Base-by-base conservation (phyloP, 352 stramenopile species). In the Ochromonadaceae sp. region DNA sequence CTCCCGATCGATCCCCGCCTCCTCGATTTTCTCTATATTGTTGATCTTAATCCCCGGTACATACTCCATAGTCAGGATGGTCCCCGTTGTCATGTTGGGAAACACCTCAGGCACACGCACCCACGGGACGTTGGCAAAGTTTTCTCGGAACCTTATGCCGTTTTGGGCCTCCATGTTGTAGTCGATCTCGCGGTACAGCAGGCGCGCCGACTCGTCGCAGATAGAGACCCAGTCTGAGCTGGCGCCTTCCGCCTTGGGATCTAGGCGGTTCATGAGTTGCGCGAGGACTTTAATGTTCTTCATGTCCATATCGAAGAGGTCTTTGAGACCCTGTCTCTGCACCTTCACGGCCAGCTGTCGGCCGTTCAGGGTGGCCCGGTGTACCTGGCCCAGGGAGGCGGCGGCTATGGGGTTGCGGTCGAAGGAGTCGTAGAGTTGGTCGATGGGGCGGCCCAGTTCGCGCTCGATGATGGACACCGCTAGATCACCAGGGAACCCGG, bases 21-120 rank as follows among this genome's bases (percentile, higher is more conserved):
- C 71, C 30, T 82, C 77, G 47, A 98, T 82, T 40, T 76, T 70
- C 30, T 85, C 75, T 36, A 93, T 71, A 66, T 98, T 76, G 15
- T 87, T 96, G 68, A 98, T 85, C 75, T 98, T 97, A 36, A 95
- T 90, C 14, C 78, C 87, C 42, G 84, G 74, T 9, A 97, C 85
- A 70, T 92, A 98, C 75, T 98, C 90, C 91, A 98, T 97, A 14
- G 84, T 91, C 49, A 98, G 76, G 38, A 97, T 79, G 7, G 79
- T 72, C 41, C 81, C 79, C 30, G 87, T 88, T 60, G 87, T 93
- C 25, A 95, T 67, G 20, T 87, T 77, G 47, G 59, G 71, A 34
- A 67, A 65, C 25, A 52, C 49, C 41, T 72, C 52, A 31, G 82
- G 77, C 17, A 87, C 79, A 35, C 78, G 69, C 0, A 88, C 80